Percentiles rank a stretch among this genome's conserved stretches.
phyloP scores from a whole-genome alignment of 208 protist genomes.

The Herpetomonas samuelpessoai region DNA sequence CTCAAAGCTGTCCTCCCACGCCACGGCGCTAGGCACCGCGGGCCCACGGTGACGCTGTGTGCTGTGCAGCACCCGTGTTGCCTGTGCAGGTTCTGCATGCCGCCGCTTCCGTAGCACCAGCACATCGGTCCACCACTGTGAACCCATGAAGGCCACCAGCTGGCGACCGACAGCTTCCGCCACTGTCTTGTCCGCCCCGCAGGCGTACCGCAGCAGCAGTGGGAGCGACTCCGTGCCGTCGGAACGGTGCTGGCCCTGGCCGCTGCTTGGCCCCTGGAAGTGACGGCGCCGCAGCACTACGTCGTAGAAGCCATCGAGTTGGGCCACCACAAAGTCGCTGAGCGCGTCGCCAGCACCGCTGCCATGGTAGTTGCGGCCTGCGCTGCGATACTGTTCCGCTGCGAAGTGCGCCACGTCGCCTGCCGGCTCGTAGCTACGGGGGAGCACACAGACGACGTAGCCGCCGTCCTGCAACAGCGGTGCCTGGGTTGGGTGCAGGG shows the following conservation, averaged over 20 bases:
- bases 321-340: neutral
- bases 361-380: neutral
- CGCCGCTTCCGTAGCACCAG: conserved; percentile 45
- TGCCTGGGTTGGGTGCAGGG: too few relatives aligned
- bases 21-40: conserved; percentile 13
- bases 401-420: conserved; percentile 8
- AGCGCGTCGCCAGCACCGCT: neutral
- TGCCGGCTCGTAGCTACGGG: conserved; percentile 33
- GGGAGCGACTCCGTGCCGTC: conserved; percentile 3
- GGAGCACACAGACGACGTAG: conserved; percentile 60
- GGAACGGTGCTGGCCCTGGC: too few relatives aligned
- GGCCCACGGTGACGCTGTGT: neutral
- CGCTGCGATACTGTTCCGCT: conserved; percentile 1
- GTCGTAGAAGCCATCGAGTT: conserved; percentile 55
- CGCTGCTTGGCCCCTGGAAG: conserved; percentile 8
- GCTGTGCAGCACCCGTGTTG: neutral
- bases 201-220: conserved; percentile 2
- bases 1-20: conserved; percentile 79
- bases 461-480: conserved; percentile 26
- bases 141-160: neutral
- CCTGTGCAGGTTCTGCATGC: conserved; percentile 6
- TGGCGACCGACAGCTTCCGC: neutral
- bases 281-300: conserved; percentile 45
- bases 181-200: conserved; percentile 2
- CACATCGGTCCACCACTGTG: conserved; percentile 46